phyloP scores from a whole-genome alignment of 306 rosid species.

The Betula pendula region DNA sequence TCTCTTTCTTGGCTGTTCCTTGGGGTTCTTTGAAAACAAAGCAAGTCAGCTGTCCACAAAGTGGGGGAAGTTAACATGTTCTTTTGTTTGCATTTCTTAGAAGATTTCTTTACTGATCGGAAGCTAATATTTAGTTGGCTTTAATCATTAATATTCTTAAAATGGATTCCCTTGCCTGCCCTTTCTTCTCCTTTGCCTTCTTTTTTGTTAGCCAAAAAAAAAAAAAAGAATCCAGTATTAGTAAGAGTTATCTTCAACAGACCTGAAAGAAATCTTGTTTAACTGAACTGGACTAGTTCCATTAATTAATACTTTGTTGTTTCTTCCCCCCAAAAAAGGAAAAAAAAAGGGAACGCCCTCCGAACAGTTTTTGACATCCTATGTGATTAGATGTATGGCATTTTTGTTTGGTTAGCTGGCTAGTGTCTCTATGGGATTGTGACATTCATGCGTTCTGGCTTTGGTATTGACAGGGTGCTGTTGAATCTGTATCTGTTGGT shows the following conservation, averaged over 20 bases:
- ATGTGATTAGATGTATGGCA: conserved; percentile 1
- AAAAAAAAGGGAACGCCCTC: not conserved
- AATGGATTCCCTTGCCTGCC: not conserved
- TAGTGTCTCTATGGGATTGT: conserved; percentile 15
- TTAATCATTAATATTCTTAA: not conserved
- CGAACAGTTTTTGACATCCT: not conserved
- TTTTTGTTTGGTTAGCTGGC: conserved; percentile 25
- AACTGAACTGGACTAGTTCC: not conserved
- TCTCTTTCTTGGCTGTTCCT: not conserved
- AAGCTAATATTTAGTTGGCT: not conserved
- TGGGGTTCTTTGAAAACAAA: not conserved
- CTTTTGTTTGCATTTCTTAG: not conserved
- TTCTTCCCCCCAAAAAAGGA: not conserved
- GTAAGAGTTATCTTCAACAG: not conserved
- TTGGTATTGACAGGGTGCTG: conserved; percentile 67
- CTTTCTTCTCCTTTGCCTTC: conserved; percentile 2
- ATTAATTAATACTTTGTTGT: not conserved
- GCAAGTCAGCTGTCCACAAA: not conserved
- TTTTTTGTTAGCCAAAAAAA: not conserved
- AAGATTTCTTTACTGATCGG: not conserved
- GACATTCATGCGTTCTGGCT: conserved; percentile 34
- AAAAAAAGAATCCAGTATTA: not conserved
- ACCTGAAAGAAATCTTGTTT: not conserved
- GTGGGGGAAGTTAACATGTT: not conserved
- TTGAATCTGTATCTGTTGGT: conserved; percentile 91